Evolutionary conservation across 305 asterid species (phyloP).

Genomic region (Fraxinus baroniana): DNA sequence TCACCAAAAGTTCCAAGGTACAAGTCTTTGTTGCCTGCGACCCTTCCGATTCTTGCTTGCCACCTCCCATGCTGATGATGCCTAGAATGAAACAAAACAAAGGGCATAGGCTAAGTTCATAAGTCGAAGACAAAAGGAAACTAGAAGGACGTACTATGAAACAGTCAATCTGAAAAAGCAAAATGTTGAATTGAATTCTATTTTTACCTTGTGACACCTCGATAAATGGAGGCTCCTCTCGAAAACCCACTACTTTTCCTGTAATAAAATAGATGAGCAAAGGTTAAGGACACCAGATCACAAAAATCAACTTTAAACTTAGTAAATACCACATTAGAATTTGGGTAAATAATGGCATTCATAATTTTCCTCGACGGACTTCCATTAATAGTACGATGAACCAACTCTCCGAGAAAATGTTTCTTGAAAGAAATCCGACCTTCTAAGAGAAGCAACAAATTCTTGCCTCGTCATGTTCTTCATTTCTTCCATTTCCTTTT

Average conservation of each 20-base stretch:
- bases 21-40: slow-evolving; percentile 73
- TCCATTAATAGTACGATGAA: neutral
- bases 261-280: slow-evolving; percentile 17
- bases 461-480: slow-evolving; percentile 90
- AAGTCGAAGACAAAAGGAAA: neutral
- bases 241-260: slow-evolving; percentile 76
- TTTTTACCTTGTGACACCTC: slow-evolving; percentile 67
- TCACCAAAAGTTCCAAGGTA: slow-evolving; percentile 71
- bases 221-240: slow-evolving; percentile 65
- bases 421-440: slow-evolving; percentile 35
- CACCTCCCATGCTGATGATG: slow-evolving; percentile 84
- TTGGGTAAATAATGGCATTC: neutral
- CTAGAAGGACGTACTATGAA: neutral
- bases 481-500: slow-evolving; percentile 78
- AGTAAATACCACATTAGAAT: neutral
- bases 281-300: neutral
- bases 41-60: slow-evolving; percentile 79
- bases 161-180: neutral
- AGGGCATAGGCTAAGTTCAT: neutral
- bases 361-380: neutral
- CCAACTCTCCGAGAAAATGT: neutral
- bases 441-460: slow-evolving; percentile 89
- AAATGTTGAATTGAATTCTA: neutral
- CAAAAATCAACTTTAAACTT: neutral
- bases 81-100: slow-evolving; percentile 32